Conservation (phyloP, 2,329 filamentous ascomycete genomes). For the Emydomyces testavorans region DNA sequence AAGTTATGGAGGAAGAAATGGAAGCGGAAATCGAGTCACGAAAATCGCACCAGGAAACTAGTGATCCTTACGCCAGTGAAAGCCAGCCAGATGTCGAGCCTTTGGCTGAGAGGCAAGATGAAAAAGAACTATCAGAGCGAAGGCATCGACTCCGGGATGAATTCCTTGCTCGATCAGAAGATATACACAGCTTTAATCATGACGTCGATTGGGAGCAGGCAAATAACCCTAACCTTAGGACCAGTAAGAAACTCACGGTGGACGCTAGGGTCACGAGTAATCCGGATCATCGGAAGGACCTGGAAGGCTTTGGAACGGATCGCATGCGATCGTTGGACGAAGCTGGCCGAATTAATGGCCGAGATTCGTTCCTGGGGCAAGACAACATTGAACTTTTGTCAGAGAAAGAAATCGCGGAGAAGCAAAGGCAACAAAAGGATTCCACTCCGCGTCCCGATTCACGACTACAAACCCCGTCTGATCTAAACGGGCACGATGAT, state of each 20-base stretch:
- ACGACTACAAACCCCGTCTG: conserved; percentile 25
- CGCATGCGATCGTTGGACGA: conserved; percentile 57
- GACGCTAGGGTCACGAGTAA: conserved; percentile 52
- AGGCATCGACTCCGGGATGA: conserved; percentile 44
- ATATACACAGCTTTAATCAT: conserved; percentile 60
- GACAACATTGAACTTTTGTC: conserved; percentile 56
- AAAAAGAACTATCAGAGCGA: conserved; percentile 34
- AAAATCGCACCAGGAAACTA: conserved; percentile 1
- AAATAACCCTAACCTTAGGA: conserved; percentile 46
- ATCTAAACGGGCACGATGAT: not conserved
- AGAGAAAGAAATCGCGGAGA: conserved; percentile 34
- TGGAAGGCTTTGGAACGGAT: conserved; percentile 67
- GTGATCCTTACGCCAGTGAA: conserved; percentile 11
- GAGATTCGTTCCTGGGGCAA: conserved; percentile 59
- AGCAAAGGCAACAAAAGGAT: conserved; percentile 36
- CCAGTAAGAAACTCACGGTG: conserved; percentile 43
- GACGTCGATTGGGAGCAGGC: conserved; percentile 54
- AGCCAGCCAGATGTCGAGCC: conserved; percentile 23
- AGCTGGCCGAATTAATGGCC: conserved; percentile 49
- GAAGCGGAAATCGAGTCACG: conserved; percentile 45
- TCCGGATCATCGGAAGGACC: conserved; percentile 56
- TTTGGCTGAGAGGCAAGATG: conserved; percentile 29
- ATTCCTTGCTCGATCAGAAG: conserved; percentile 45
- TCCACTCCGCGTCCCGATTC: not conserved
- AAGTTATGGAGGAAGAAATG: conserved; percentile 68